A percentile compares a stretch with the other conserved stretches of the same genome.
Conservation (phyloP, 768 basidiomycete species). For the Boletus speciosus region DNA sequence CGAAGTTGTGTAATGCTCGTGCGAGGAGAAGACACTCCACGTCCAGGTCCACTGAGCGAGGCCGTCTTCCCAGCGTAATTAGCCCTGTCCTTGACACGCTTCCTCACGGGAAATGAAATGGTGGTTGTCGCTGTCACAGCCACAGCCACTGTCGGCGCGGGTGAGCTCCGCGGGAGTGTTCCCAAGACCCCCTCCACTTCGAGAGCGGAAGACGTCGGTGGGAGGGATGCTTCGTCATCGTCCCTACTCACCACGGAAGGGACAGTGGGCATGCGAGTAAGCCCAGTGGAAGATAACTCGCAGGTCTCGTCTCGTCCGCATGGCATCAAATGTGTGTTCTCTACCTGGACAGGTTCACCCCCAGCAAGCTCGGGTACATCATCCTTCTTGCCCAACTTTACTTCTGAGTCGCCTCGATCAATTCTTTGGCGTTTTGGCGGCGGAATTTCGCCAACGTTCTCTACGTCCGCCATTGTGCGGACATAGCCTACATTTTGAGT, state of each 20-base stretch:
- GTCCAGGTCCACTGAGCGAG: background rate
- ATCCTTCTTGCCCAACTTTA: background rate
- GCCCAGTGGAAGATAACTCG: background rate
- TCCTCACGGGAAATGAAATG: slow-evolving; percentile 22
- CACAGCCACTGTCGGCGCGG: background rate
- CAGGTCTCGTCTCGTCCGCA: background rate
- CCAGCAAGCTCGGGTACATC: background rate
- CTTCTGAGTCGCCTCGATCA: slow-evolving; percentile 2
- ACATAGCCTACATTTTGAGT: background rate
- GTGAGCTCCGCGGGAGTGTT: background rate
- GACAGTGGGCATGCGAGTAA: background rate
- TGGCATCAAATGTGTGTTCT: background rate
- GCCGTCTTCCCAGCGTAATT: background rate
- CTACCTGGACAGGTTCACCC: background rate
- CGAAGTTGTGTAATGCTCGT: background rate
- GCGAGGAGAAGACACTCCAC: background rate
- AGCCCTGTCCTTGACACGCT: background rate
- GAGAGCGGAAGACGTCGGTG: background rate
- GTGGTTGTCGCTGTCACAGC: slow-evolving; percentile 3
- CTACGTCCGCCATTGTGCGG: background rate
- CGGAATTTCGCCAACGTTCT: slow-evolving; percentile 2
- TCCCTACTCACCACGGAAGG: background rate
- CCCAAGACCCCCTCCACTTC: background rate
- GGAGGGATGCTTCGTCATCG: background rate
- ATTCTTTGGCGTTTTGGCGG: slow-evolving; percentile 16